A percentile compares a stretch with the other conserved stretches of the same genome.
These are phyloP conservation scores for Boletellus ananas DNA, from an alignment of 768 basidiomycete genomes.

Conservation along the genomic window DNA sequence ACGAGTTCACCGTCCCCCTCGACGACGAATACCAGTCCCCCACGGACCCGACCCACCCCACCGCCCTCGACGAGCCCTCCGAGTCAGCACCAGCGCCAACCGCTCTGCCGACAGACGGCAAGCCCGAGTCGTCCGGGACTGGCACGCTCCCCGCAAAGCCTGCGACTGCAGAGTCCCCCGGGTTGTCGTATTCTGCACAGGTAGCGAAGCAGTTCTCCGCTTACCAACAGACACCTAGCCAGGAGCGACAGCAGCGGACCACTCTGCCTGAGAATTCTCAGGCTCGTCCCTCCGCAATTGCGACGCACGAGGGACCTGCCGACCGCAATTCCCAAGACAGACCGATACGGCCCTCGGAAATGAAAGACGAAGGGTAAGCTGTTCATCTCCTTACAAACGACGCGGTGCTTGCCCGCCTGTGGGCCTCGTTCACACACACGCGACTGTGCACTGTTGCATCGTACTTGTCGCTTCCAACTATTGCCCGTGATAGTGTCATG, in stretches of 20 bases:
- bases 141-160: slow-evolving; percentile 29
- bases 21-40: slow-evolving; percentile 31
- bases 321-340: slow-evolving; percentile 40
- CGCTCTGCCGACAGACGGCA: slow-evolving; percentile 15
- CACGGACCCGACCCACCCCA: slow-evolving; percentile 18
- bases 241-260: slow-evolving; percentile 51
- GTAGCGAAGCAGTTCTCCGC: slow-evolving; percentile 62
- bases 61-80: slow-evolving; percentile 13
- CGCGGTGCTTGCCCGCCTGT: slow-evolving; percentile 12
- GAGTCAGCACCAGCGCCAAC: slow-evolving; percentile 16
- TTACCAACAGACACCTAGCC: slow-evolving; percentile 63
- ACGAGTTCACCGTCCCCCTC: slow-evolving; percentile 35
- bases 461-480: slow-evolving; percentile 12
- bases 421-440: slow-evolving; percentile 6
- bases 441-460: slow-evolving; percentile 6
- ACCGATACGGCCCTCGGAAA: slow-evolving; percentile 64
- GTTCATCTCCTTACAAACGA: slow-evolving; percentile 15
- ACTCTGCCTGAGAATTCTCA: slow-evolving; percentile 24
- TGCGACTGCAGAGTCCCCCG: slow-evolving; percentile 20
- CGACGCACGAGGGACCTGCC: slow-evolving; percentile 34
- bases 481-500: slow-evolving; percentile 25
- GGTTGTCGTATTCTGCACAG: slow-evolving; percentile 59
- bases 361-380: slow-evolving; percentile 83
- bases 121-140: slow-evolving; percentile 22
- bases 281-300: slow-evolving; percentile 29